phyloP scores from a whole-genome alignment of 2,329 filamentous ascomycete genomes.

The Aspergillus pseudoglaucus region DNA sequence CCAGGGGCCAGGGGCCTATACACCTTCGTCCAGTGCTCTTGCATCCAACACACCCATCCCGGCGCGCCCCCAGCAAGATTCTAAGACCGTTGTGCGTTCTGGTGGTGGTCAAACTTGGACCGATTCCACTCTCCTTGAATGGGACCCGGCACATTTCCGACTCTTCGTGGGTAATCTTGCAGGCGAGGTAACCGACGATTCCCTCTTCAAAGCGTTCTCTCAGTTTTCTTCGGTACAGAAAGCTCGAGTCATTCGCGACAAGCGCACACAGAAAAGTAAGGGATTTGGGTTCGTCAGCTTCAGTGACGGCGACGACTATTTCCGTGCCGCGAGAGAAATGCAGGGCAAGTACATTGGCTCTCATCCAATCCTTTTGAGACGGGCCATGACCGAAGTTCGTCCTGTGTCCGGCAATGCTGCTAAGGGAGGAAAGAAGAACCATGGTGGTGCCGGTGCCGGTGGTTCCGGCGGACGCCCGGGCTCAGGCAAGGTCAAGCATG shows the following conservation, averaged over 20 bases:
- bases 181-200: conserved; percentile 95
- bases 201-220: conserved; percentile 85
- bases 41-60: conserved; percentile 39
- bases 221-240: conserved; percentile 85
- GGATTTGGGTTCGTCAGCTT: conserved; percentile 97
- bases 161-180: conserved; percentile 96
- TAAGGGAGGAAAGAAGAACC: conserved; percentile 54
- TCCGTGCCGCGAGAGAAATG: conserved; percentile 95
- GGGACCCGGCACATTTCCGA: conserved; percentile 90
- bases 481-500: conserved; percentile 37
- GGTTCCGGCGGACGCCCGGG: conserved; percentile 28
- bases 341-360: conserved; percentile 98
- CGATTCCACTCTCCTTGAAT: conserved; percentile 81
- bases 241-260: conserved; percentile 88
- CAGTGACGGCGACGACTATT: conserved; percentile 90
- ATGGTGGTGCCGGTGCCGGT: conserved; percentile 17
- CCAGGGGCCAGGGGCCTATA: conserved; percentile 37
- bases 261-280: conserved; percentile 91
- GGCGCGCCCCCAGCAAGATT: conserved; percentile 40
- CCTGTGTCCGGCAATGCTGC: conserved; percentile 54
- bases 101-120: conserved; percentile 92
- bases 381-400: conserved; percentile 87
- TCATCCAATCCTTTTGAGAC: conserved; percentile 80
- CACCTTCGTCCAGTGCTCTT: conserved; percentile 19
- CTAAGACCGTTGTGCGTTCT: conserved; percentile 80